phyloP scores from a whole-genome alignment of 345 rosid genomes.

The Rhodamnia rubescens region DNA sequence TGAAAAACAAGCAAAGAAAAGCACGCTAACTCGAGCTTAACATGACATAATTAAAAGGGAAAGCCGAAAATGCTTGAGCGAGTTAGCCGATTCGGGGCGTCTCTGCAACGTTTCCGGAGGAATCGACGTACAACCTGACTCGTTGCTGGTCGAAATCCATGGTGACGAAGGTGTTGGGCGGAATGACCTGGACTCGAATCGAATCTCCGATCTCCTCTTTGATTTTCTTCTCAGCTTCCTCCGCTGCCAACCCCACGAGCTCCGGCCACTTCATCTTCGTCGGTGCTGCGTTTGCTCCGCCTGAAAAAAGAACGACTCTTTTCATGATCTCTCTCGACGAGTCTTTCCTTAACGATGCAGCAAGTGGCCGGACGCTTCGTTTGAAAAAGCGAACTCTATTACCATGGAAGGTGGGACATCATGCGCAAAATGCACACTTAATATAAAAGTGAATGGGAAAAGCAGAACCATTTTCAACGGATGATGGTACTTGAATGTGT shows the following conservation, averaged over 20 bases:
- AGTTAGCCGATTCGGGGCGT: slow-evolving; percentile 22
- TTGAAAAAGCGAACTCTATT: not conserved
- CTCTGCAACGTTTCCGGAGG: slow-evolving; percentile 18
- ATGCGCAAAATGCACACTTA: not conserved
- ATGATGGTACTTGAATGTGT: not conserved
- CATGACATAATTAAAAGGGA: not conserved
- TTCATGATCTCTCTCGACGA: not conserved
- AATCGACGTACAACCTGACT: slow-evolving; percentile 25
- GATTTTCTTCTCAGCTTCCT: slow-evolving; percentile 38
- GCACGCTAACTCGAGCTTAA: not conserved
- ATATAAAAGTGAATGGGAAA: not conserved
- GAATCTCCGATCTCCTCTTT: slow-evolving; percentile 25
- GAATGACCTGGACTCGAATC: slow-evolving; percentile 26
- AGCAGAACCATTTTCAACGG: not conserved
- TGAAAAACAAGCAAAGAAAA: not conserved
- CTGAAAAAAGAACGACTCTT: not conserved
- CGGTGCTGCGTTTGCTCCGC: slow-evolving; percentile 5
- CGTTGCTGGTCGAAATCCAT: slow-evolving; percentile 25
- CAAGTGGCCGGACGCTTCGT: not conserved
- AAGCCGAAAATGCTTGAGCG: not conserved
- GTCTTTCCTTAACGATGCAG: not conserved
- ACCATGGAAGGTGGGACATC: not conserved
- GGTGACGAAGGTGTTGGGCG: slow-evolving; percentile 14
- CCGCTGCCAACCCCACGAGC: slow-evolving; percentile 29
- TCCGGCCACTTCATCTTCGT: slow-evolving; percentile 37